These are phyloP conservation scores for Ulmus americana DNA, from an alignment of 331 rosid species.

Conservation along the genomic window DNA sequence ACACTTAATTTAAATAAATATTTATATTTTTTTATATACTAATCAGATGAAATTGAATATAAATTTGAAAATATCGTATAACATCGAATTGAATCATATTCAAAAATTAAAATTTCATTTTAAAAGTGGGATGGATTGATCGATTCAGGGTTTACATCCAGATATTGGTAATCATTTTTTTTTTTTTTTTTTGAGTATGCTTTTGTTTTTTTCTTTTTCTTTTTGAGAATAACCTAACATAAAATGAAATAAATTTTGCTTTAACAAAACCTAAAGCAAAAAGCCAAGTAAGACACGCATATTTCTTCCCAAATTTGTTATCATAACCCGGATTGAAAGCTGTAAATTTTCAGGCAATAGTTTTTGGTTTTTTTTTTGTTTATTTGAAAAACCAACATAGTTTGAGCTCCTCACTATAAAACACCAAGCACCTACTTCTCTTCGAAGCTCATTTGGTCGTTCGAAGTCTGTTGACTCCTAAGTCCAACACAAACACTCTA, in stretches of 20 bases:
- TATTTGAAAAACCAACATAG: not conserved
- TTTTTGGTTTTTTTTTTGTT: no score
- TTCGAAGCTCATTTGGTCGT: conserved; percentile 23
- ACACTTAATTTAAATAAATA: no score
- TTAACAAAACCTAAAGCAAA: conserved; percentile 15
- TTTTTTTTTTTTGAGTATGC: not conserved
- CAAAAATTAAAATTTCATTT: no score
- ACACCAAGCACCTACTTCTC: conserved; percentile 29
- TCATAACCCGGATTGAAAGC: not conserved
- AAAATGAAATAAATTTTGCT: not conserved
- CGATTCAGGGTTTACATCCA: no score
- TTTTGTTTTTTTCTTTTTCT: not conserved
- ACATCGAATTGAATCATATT: no score
- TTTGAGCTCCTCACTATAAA: conserved; percentile 30
- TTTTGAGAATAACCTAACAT: not conserved
- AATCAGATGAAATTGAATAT: no score
- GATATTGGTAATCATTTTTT: not conserved
- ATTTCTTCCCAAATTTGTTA: conserved; percentile 17
- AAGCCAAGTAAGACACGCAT: conserved; percentile 14
- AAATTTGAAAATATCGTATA: no score
- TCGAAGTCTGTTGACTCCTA: conserved; percentile 49
- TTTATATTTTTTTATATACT: no score
- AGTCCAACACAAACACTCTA: conserved; percentile 26
- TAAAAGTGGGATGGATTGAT: no score
- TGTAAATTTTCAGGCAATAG: not conserved